Evolutionary conservation across 345 rosid species (phyloP).

Genomic region (Pistacia integerrima): DNA sequence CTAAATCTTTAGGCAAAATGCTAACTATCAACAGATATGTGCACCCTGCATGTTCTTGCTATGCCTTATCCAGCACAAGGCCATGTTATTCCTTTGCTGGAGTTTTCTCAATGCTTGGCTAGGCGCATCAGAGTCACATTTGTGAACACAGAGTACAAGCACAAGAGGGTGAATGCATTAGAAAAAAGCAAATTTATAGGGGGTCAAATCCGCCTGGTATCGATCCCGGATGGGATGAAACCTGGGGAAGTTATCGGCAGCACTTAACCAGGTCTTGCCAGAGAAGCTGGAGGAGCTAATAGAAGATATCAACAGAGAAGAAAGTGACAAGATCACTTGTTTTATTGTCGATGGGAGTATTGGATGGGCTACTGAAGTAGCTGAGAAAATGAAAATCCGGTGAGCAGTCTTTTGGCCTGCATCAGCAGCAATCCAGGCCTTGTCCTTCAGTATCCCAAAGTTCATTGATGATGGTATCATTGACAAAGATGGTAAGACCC

Average conservation of each 20-base stretch:
- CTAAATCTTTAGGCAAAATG: not conserved
- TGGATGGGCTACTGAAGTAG: conserved; percentile 14
- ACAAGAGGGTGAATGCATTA: not conserved
- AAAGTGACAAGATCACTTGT: conserved; percentile 9
- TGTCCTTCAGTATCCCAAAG: not conserved
- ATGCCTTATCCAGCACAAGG: conserved; percentile 26
- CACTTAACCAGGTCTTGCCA: not conserved
- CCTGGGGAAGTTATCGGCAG: not conserved
- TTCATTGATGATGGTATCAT: conserved; percentile 15
- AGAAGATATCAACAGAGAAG: not conserved
- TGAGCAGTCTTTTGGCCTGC: conserved; percentile 15
- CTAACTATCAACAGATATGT: not conserved
- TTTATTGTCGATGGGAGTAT: conserved; percentile 11
- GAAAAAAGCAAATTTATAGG: not conserved
- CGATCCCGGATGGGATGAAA: conserved; percentile 19
- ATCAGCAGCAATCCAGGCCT: not conserved
- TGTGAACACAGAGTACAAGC: conserved; percentile 7
- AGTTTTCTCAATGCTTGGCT: conserved; percentile 12
- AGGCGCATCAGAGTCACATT: conserved; percentile 24
- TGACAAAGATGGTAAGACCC: conserved; percentile 9
- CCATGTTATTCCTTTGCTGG: conserved; percentile 15
- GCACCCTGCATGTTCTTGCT: conserved; percentile 6
- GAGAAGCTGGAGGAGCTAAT: conserved; percentile 20
- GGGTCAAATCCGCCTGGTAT: conserved; percentile 7
- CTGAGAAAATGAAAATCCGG: conserved; percentile 15